Conservation (phyloP, 148 eudicot species). For the Linanthus parryae region DNA sequence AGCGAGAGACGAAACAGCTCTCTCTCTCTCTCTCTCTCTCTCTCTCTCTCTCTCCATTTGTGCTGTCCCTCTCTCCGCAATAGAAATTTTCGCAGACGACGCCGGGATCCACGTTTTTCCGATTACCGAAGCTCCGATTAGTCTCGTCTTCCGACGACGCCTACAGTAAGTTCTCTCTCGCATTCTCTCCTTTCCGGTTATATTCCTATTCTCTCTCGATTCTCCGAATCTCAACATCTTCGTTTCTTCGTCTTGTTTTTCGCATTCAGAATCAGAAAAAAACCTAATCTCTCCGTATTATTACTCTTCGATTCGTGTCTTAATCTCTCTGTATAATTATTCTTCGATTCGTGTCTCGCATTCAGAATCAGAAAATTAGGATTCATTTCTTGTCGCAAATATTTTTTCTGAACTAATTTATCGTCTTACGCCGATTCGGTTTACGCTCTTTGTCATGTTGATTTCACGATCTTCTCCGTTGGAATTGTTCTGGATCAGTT, state of each 20-base stretch:
- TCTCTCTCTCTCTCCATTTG: slow-evolving; percentile 13
- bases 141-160: neutral
- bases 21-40: slow-evolving; percentile 9
- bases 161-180: neutral
- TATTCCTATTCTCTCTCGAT: neutral
- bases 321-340: too few relatives aligned
- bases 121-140: slow-evolving; percentile 11
- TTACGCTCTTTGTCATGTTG: neutral
- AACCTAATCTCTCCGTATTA: too few relatives aligned
- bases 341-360: too few relatives aligned
- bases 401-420: too few relatives aligned
- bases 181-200: neutral
- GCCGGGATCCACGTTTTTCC: slow-evolving; percentile 53
- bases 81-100: slow-evolving; percentile 28
- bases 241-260: neutral
- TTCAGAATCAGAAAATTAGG: too few relatives aligned
- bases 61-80: neutral
- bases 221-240: neutral
- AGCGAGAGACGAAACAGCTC: neutral
- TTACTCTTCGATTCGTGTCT: too few relatives aligned
- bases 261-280: neutral
- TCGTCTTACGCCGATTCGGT: neutral
- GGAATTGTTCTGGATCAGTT: neutral
- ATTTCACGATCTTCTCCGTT: neutral
- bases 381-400: too few relatives aligned